Conservation (phyloP, 306 rosid genomes). For the Cicer chorassanicum region DNA sequence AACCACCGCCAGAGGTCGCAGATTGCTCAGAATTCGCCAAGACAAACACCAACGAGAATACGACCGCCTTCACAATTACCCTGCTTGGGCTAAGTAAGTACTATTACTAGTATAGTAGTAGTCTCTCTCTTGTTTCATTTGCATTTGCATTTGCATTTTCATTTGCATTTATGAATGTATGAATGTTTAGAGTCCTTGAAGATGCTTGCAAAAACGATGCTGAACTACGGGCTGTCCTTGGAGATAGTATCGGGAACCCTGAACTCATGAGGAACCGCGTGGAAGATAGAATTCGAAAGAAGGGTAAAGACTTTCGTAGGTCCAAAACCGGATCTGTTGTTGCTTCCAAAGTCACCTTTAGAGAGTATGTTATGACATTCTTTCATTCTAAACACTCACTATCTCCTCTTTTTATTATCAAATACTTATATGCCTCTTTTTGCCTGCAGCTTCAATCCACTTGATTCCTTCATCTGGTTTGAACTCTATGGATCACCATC, state of each 20-base stretch:
- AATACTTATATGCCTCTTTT: no score
- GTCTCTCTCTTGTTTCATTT: background rate
- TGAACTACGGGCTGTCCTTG: constrained; percentile 84
- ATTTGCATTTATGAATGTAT: background rate
- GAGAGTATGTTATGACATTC: constrained; percentile 59
- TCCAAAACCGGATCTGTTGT: constrained; percentile 86
- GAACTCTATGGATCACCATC: constrained; percentile 84
- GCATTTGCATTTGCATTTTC: background rate
- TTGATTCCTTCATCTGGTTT: constrained; percentile 87
- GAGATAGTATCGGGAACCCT: constrained; percentile 90
- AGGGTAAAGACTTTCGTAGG: constrained; percentile 77
- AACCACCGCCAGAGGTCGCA: constrained; percentile 78
- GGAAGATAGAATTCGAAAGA: constrained; percentile 77
- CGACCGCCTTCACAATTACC: constrained; percentile 74
- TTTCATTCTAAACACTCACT: no score
- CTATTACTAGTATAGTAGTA: no score
- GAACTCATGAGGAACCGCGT: constrained; percentile 85
- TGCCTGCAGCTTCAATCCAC: constrained; percentile 83
- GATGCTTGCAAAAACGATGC: constrained; percentile 80
- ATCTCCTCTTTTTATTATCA: background rate
- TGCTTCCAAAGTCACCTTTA: constrained; percentile 93
- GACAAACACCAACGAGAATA: constrained; percentile 79
- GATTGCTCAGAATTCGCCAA: constrained; percentile 79
- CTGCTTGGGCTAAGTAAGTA: constrained; percentile 85
- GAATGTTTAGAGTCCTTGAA: constrained; percentile 60